These are phyloP conservation scores for Sicyos baderoa DNA, from an alignment of 306 rosid genomes.

Conservation along the genomic window DNA sequence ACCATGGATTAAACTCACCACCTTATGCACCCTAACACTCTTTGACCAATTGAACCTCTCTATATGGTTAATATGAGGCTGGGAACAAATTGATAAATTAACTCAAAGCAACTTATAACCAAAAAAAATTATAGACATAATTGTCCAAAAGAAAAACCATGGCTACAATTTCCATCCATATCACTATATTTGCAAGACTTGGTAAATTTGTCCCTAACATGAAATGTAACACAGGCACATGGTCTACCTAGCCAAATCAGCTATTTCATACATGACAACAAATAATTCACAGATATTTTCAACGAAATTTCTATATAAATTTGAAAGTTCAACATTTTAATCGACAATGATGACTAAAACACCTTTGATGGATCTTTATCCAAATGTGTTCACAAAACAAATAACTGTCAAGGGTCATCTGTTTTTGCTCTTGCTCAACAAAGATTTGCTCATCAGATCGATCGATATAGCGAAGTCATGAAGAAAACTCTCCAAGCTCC, in stretches of 20 bases:
- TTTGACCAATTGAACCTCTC: too few relatives aligned
- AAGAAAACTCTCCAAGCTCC: slow-evolving; percentile 19
- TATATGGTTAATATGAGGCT: too few relatives aligned
- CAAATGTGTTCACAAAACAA: background rate
- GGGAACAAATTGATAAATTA: background rate
- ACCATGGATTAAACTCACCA: too few relatives aligned
- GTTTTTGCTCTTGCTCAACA: background rate
- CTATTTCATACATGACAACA: background rate
- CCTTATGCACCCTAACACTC: too few relatives aligned
- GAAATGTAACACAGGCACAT: background rate
- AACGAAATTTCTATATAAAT: background rate
- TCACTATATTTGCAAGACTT: background rate
- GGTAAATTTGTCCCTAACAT: background rate
- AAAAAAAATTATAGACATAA: background rate
- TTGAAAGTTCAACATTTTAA: background rate
- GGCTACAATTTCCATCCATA: background rate
- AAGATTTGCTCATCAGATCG: background rate
- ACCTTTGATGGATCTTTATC: background rate
- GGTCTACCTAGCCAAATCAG: background rate
- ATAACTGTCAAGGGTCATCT: background rate
- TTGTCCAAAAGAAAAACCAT: background rate
- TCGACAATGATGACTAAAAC: background rate
- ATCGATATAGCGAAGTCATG: background rate
- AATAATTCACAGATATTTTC: background rate
- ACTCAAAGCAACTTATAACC: background rate